Base-by-base conservation (phyloP, 768 basidiomycete genomes). In the Amanita jacksonii region DNA sequence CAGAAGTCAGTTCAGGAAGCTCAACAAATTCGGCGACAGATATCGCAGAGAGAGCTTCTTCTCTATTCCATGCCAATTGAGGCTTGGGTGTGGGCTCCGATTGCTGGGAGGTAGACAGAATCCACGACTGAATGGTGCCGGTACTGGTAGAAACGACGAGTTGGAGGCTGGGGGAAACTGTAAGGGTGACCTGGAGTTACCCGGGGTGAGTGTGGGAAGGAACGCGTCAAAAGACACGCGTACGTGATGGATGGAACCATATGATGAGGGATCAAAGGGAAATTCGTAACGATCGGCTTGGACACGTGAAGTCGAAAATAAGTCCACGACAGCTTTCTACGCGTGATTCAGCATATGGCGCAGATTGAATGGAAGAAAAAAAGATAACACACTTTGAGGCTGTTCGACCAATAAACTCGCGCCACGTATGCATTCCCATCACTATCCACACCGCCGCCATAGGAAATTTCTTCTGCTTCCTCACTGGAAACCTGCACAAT, bases 241-340 rank as follows among this genome's bases (percentile, higher is more conserved):
- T 61, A 88, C 88, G 56, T 83, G 78, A 32, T 56, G 61, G 37
- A 94, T 75, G 10, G 76, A 68, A 16, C 90, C 90, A 51, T 91
- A 76, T 13, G 63, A 62, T 8, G 56, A 54, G 5, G 81, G 74
- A 47, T 87, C 74, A 57, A 86, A 89, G 1, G 74, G 64, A 54
- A 91, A 78, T 1, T 67, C 63, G 49, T 74, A 76, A 12, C 72
- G 72, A 57, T 38, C 70, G 60, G 68, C 77, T 46, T 66, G 64
- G 15, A 61, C 63, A 4, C 76, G 62, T 39, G 74, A 65, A 27
- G 70, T 63, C 2, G 74, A 68, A 36, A 72, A 75, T 1, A 79
- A 58, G 33, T 86, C 74, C 3, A 73, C 64, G 22, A 67, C 63
- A 0, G 68, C 76, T 65, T 69, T 65, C 85, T 86, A 46, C 2